These are phyloP conservation scores for Stellera chamaejasme DNA, from an alignment of 345 rosid genomes.

Conservation along the genomic window DNA sequence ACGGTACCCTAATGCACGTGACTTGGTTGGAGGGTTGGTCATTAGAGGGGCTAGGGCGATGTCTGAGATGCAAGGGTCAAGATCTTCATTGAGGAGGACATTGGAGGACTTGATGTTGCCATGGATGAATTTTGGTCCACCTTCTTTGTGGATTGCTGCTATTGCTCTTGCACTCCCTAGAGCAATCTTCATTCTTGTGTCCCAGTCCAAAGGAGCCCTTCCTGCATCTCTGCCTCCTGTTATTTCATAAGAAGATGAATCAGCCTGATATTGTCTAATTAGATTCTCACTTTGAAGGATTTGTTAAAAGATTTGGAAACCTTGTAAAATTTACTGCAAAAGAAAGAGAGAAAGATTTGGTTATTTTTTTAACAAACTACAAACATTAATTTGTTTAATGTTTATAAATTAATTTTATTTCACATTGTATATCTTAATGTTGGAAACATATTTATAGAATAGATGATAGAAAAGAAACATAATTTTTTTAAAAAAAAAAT, in stretches of 20 bases:
- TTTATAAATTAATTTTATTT: too few relatives aligned
- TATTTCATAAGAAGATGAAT: conserved; percentile 1
- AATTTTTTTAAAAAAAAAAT: too few relatives aligned
- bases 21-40: conserved; percentile 36
- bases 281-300: too few relatives aligned
- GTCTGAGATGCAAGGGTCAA: conserved; percentile 59
- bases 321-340: not conserved
- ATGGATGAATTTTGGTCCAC: conserved; percentile 39
- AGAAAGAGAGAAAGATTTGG: not conserved
- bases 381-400: too few relatives aligned
- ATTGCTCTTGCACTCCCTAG: conserved; percentile 60
- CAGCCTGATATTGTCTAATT: too few relatives aligned
- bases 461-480: too few relatives aligned
- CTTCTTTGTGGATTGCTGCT: conserved; percentile 45
- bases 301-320: too few relatives aligned
- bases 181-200: conserved; percentile 54
- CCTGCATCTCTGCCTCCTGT: conserved; percentile 34
- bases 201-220: conserved; percentile 51
- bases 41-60: conserved; percentile 50
- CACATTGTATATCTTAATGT: too few relatives aligned
- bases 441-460: too few relatives aligned
- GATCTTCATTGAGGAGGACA: conserved; percentile 51
- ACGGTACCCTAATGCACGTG: conserved; percentile 50
- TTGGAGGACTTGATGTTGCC: conserved; percentile 77
- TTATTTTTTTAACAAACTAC: not conserved